Percentiles rank a stretch among this genome's conserved stretches.
Evolutionary conservation across 2,329 filamentous ascomycete genomes (phyloP).

Genomic region (Dactylellina parvicollis): DNA sequence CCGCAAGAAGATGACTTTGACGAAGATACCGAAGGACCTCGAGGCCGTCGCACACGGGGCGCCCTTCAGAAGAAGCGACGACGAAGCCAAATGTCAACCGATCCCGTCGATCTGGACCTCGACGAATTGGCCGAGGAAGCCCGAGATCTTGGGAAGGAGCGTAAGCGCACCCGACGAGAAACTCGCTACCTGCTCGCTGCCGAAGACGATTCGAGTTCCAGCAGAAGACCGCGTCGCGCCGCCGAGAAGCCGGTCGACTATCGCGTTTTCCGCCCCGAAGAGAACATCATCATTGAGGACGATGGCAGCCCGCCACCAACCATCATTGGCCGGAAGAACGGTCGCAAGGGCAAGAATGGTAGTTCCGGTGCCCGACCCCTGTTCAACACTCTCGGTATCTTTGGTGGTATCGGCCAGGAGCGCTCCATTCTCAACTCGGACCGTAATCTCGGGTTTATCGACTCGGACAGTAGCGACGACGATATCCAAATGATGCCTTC

Average conservation of each 20-base stretch:
- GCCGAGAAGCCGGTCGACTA: slow-evolving; percentile 79
- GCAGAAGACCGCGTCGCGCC: slow-evolving; percentile 65
- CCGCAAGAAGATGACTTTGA: slow-evolving; percentile 46
- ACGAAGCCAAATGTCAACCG: slow-evolving; percentile 38
- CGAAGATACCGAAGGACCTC: slow-evolving; percentile 16
- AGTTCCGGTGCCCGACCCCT: slow-evolving; percentile 78
- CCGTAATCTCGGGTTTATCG: slow-evolving; percentile 75
- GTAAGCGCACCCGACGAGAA: slow-evolving; percentile 65
- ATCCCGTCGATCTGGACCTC: slow-evolving; percentile 64
- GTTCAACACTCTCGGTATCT: slow-evolving; percentile 90
- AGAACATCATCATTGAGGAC: slow-evolving; percentile 76
- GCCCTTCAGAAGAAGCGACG: slow-evolving; percentile 41
- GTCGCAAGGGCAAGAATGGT: slow-evolving; percentile 67
- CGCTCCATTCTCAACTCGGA: slow-evolving; percentile 77
- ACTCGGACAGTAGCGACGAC: slow-evolving; percentile 97
- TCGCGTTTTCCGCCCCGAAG: slow-evolving; percentile 80
- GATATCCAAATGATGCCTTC: slow-evolving; percentile 74
- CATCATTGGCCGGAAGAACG: slow-evolving; percentile 74
- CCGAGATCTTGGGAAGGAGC: slow-evolving; percentile 70
- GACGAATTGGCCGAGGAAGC: slow-evolving; percentile 75
- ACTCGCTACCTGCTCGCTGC: slow-evolving; percentile 68
- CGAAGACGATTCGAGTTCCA: slow-evolving; percentile 68
- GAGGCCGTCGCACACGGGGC: slow-evolving; percentile 35
- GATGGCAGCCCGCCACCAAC: slow-evolving; percentile 74
- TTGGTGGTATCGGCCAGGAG: slow-evolving; percentile 80